Conservation (phyloP, 441 rosid genomes). For the Syzygium syzygioides region DNA sequence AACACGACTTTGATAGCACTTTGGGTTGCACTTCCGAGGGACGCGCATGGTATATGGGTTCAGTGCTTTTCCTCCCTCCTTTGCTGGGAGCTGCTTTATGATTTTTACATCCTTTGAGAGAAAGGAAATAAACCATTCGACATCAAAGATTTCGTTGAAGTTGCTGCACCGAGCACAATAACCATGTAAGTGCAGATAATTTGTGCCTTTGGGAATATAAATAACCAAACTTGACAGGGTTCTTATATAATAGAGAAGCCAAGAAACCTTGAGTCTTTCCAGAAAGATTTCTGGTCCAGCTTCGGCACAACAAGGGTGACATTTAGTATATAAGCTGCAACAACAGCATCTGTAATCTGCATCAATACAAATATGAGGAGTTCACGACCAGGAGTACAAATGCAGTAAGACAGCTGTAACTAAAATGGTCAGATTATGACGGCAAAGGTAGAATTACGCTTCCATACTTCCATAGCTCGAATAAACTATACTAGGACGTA, state of each 20-base stretch:
- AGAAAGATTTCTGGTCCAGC: slow-evolving; percentile 92
- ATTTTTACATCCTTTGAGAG: slow-evolving; percentile 47
- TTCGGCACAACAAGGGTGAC: slow-evolving; percentile 95
- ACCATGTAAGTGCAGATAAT: slow-evolving; percentile 4
- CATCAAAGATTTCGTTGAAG: slow-evolving; percentile 59
- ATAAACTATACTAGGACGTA: not conserved
- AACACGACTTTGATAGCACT: slow-evolving; percentile 53
- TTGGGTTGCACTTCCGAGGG: slow-evolving; percentile 61
- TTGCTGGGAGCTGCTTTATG: slow-evolving; percentile 47
- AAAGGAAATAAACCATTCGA: slow-evolving; percentile 48
- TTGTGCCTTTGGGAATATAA: not conserved
- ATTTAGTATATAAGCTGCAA: slow-evolving; percentile 89
- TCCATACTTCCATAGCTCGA: not conserved
- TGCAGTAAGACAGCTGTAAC: not conserved
- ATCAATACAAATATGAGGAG: not conserved
- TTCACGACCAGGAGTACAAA: not conserved
- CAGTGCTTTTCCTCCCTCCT: slow-evolving; percentile 28
- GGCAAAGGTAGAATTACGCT: not conserved
- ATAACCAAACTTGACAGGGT: not conserved
- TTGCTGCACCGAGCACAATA: slow-evolving; percentile 37
- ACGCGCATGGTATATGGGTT: slow-evolving; percentile 44
- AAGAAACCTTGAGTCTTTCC: slow-evolving; percentile 88
- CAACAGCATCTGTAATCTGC: slow-evolving; percentile 97
- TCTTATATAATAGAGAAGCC: not conserved
- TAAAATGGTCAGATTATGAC: not conserved